These are phyloP conservation scores for Alternaria incomplexa DNA, from an alignment of 2,329 filamentous ascomycete species.

Conservation along the genomic window DNA sequence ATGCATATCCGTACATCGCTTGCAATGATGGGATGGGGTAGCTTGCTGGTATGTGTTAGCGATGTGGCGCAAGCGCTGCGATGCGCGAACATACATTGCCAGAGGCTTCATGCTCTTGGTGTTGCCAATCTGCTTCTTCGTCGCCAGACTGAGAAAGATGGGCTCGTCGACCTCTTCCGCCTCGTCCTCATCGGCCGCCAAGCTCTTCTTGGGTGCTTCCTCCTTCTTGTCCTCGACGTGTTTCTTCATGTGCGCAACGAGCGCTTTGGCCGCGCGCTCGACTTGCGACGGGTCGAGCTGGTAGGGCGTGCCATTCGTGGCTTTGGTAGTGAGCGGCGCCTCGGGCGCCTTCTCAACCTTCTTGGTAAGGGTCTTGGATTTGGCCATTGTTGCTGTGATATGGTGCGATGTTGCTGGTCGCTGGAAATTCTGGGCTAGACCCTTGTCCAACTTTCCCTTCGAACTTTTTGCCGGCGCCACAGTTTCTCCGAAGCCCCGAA, in stretches of 20 bases:
- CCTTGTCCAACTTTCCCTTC: constrained; percentile 15
- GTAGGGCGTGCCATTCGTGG: constrained; percentile 47
- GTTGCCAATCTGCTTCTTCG: constrained; percentile 72
- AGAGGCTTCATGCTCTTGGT: constrained; percentile 80
- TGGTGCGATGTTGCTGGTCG: constrained; percentile 16
- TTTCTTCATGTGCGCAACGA: constrained; percentile 64
- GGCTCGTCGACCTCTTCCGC: constrained; percentile 56
- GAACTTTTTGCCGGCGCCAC: constrained; percentile 25
- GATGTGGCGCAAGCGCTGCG: not conserved
- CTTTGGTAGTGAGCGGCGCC: constrained; percentile 47
- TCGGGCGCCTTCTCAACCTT: constrained; percentile 35
- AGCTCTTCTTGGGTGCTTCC: constrained; percentile 58
- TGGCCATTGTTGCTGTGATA: constrained; percentile 36
- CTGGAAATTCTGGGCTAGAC: constrained; percentile 24
- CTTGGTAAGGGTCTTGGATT: constrained; percentile 35
- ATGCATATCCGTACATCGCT: constrained; percentile 76
- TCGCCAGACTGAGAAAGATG: constrained; percentile 68
- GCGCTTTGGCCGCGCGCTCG: constrained; percentile 64
- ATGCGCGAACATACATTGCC: constrained; percentile 64
- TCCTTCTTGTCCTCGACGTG: constrained; percentile 56
- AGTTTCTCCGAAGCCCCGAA: constrained; percentile 12
- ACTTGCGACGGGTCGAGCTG: constrained; percentile 59
- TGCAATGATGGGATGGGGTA: constrained; percentile 77
- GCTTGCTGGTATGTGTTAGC: constrained; percentile 47
- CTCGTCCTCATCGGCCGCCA: constrained; percentile 56